Base-by-base conservation (phyloP, 441 rosid genomes). In the Syzygium syzygioides region DNA sequence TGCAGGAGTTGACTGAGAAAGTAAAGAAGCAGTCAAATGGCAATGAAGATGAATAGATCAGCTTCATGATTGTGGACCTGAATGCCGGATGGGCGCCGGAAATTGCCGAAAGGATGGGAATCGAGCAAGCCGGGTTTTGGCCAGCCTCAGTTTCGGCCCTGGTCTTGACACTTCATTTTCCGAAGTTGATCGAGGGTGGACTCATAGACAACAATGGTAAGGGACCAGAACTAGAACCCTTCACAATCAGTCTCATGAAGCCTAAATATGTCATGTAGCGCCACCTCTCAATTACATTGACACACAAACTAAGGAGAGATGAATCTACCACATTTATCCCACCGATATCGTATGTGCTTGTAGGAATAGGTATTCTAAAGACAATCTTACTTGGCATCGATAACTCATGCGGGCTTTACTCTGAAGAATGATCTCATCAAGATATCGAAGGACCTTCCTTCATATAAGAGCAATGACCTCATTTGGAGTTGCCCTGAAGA, bases 21-120 rank as follows among this genome's bases (percentile, higher is more conserved):
- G 85, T 85, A 14, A 90, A 92, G 86, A 88, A 32, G 87, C 66
- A 14, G 85, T 79, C 57, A 68, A 19, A 34, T 68, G 79, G 48
- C 79, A 32, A 34, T 19, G 89, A 19, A n/a, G 89, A 88, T 71
- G 26, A 90, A 85, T n/a, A 87, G 85, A 83, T 92, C 71, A 60
- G 87, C 7, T 89, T 92, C 87, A 92, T 91, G 3, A 45, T 92
- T 64, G 93, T 89, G 19, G 93, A 92, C 87, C 26, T 64, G 84
- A 14, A 86, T 4, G 57, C 53, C 52, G 88, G 91, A 30, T 92
- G 92, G 93, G 92, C 92, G 12, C 55, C 90, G 37, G 90, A 90
- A 86, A 55, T 89, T 28, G 90, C 92, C 15, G 60, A 85, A 86
- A 87, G 88, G 54, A 86, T 92, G 90, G 90, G 90, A 12, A 84